Base-by-base conservation (phyloP, 140 eudicot genomes). In the Oenanthe javanica region DNA sequence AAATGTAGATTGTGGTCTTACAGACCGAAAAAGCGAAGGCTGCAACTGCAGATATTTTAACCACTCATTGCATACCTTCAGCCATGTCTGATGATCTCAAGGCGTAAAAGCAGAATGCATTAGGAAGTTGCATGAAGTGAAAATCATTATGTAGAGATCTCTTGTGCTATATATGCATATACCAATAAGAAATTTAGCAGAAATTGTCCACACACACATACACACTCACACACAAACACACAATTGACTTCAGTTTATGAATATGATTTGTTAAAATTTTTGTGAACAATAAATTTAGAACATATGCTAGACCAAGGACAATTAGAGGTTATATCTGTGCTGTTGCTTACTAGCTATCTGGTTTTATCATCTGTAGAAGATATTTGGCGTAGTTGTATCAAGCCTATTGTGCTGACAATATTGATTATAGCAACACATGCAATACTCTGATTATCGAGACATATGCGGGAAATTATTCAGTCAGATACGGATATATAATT, bases 61-160 rank as follows among this genome's bases (percentile, higher is more conserved):
- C 80, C 42, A 90, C 91, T 47, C 92, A 88, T 79, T 86, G 96
- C 79, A 90, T 90, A 86, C 92, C 96, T 80, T 90, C 93, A 63
- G 93, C 96, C 49, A 88, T 88, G 89, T 88, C 96, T 47, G 89
- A 83, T 55, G 91, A 90, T 81, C 87, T 90, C 67, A 90, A 86
- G 84, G 73, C 87, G 19, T 89, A 83, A 89, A 79, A 78, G 23
- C 45, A 75, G 42, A 25, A 0, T 75, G 63, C 54, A 75, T 5
- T 23, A 3, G 46, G 63, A 49, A 23, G 45, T 50, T 75, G 63
- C 79, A 75, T 27, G 8, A 31, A 12, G 73, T 13, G 3, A 67
- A 31, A 67, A 10, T 67, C 19, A 36, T 67, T 4, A 67, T 66
- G 45, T 31, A 67, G 21, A 67, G 73, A 10, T 67, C 73, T 67